phyloP scores from a whole-genome alignment of 495 filamentous ascomycete species.

The Aspergillus bertholletiae region DNA sequence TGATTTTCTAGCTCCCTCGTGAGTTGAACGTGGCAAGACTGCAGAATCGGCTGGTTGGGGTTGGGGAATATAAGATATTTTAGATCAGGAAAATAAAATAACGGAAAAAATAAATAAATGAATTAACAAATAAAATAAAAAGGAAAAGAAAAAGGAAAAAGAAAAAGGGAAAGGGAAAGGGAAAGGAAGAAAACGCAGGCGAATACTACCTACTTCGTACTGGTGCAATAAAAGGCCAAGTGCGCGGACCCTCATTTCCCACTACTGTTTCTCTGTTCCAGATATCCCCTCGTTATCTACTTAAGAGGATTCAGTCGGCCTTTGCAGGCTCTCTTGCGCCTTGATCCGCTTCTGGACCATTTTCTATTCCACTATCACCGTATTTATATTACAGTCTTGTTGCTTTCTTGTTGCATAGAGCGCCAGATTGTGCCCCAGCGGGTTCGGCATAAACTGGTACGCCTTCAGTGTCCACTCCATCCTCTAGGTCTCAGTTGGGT shows the following conservation, averaged over 20 bases:
- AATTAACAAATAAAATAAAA: no score
- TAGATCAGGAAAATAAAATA: background rate
- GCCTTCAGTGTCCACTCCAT: background rate
- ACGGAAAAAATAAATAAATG: background rate
- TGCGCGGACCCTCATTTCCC: background rate
- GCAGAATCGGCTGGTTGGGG: constrained; percentile 1
- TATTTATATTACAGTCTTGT: background rate
- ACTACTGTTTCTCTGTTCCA: background rate
- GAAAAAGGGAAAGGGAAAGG: background rate
- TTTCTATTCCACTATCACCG: background rate
- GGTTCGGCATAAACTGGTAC: constrained; percentile 8
- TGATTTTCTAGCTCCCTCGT: constrained; percentile 3
- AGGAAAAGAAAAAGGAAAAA: constrained; percentile 2
- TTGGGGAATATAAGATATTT: background rate
- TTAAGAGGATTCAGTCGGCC: background rate
- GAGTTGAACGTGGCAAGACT: constrained; percentile 20
- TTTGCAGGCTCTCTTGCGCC: background rate
- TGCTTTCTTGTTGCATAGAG: background rate
- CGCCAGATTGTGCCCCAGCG: background rate
- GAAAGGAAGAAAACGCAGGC: background rate
- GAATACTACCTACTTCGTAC: no score
- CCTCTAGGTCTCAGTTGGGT: constrained; percentile 4
- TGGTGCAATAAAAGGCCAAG: constrained; percentile 4
- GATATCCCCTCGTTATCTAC: background rate
- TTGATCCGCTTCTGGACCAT: background rate